These are phyloP conservation scores for Schizothecium vesticola DNA, from an alignment of 495 filamentous ascomycete species.

Conservation along the genomic window DNA sequence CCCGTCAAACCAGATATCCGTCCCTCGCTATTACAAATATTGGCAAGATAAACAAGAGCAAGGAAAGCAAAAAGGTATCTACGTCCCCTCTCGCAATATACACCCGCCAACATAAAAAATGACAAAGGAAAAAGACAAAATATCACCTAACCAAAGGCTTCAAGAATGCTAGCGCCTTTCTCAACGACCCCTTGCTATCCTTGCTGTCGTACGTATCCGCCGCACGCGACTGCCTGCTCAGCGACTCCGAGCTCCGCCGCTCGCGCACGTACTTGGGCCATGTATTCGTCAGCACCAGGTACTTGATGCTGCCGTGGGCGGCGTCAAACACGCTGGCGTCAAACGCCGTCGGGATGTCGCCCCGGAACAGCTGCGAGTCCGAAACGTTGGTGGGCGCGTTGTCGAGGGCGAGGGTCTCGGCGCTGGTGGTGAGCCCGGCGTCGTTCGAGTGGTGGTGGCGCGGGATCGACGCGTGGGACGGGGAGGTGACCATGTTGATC, in stretches of 20 bases:
- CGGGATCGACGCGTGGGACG: not conserved
- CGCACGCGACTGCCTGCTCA: not conserved
- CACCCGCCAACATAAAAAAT: not conserved
- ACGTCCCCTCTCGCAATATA: not conserved
- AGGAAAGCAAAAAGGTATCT: not conserved
- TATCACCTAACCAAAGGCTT: conserved; percentile 9
- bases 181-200: conserved; percentile 7
- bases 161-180: conserved; percentile 15
- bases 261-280: conserved; percentile 59
- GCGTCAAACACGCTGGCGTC: conserved; percentile 51
- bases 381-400: not conserved
- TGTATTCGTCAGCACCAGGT: conserved; percentile 64
- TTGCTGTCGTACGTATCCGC: not conserved
- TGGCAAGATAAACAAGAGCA: not conserved
- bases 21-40: not conserved
- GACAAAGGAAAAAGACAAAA: not conserved
- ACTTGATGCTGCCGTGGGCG: conserved; percentile 59
- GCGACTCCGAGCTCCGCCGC: conserved; percentile 21
- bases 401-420: conserved; percentile 8
- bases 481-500: conserved; percentile 11
- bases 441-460: not conserved
- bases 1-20: not conserved
- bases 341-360: conserved; percentile 47
- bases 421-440: conserved; percentile 2
- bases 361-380: conserved; percentile 17